Evolutionary conservation across 169 alveolate genomes (phyloP), one percentile per base, ranked within the genome.

Genomic region (Toxoplasma gondii): DNA sequence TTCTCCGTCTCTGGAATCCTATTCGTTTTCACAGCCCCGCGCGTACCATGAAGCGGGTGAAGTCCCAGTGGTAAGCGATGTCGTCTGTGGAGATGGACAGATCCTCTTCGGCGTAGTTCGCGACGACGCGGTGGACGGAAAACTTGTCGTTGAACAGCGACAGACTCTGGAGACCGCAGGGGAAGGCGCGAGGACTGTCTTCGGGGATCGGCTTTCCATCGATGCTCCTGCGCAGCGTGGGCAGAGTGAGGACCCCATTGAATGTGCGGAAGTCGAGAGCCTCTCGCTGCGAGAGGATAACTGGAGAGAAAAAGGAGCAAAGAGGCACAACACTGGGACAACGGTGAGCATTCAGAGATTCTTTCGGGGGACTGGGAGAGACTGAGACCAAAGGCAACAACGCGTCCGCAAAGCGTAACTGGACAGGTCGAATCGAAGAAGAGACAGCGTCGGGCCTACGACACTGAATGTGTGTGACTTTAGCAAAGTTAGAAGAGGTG

Each of bases 141-240:
- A 74, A 34, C 49, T 41, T 31, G 88, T 82, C 88, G 88, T 43
- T 82, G 64, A 41, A 82, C 29, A 82, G 9, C 16, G 88, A 24
- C 53, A 82, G 67, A 39, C 67, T 41, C 88, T 82, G 88, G 31
- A 44, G 36, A 12, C 88, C 88, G 88, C 88, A 82, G 34, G 88
- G 88, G 24, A 82, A 82, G n/a, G 88, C 88, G 22, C 34, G 36
- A 58, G n/a, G 67, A 43, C 39, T 82, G 29, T 24, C 53, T 22
- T 58, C n/a, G 45, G 84, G 84, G n/a, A 74, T 74, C 39, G 24
- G 45, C 22, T 74, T 2, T 16, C 84, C 84, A 7, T 31, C n/a
- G 45, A 74, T 12, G 27, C 49, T 19, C 17, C n/a, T 2, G 39
- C 17, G 84, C 41, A 74, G 43, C 84, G 45, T 31, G n/a, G 45